Percentiles rank a stretch among this genome's conserved stretches.
These are phyloP conservation scores for Fusarium falciforme DNA, from an alignment of 2,329 filamentous ascomycete species.

Conservation along the genomic window DNA sequence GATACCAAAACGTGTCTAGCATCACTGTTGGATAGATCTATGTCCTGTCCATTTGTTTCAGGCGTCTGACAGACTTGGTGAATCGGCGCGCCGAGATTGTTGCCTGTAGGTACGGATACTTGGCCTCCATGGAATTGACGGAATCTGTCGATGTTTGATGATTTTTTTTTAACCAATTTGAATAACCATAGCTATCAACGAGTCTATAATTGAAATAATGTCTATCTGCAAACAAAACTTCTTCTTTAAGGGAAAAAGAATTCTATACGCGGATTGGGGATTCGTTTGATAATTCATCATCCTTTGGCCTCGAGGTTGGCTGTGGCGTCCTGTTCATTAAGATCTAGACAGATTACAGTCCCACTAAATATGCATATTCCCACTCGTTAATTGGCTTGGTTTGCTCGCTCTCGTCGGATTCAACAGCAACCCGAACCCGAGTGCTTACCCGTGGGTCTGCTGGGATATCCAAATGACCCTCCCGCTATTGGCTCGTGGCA, in stretches of 20 bases:
- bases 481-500: conserved; percentile 21
- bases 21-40: neutral
- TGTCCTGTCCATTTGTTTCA: neutral
- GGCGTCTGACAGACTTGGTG: neutral
- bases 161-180: neutral
- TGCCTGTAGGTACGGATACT: neutral
- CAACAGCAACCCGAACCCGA: conserved; percentile 30
- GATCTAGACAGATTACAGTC: neutral
- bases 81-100: neutral
- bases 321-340: neutral
- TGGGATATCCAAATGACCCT: conserved; percentile 14
- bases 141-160: neutral
- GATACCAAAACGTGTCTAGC: neutral
- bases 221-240: neutral
- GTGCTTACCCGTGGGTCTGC: conserved; percentile 11
- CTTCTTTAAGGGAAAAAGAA: neutral
- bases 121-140: neutral
- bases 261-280: neutral
- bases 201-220: neutral
- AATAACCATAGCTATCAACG: neutral
- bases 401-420: conserved; percentile 18
- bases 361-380: neutral
- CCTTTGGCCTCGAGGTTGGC: neutral
- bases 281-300: neutral
- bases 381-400: neutral